Evolutionary conservation across 2,329 filamentous ascomycete genomes (phyloP).

Genomic region (Colletotrichum karsti): DNA sequence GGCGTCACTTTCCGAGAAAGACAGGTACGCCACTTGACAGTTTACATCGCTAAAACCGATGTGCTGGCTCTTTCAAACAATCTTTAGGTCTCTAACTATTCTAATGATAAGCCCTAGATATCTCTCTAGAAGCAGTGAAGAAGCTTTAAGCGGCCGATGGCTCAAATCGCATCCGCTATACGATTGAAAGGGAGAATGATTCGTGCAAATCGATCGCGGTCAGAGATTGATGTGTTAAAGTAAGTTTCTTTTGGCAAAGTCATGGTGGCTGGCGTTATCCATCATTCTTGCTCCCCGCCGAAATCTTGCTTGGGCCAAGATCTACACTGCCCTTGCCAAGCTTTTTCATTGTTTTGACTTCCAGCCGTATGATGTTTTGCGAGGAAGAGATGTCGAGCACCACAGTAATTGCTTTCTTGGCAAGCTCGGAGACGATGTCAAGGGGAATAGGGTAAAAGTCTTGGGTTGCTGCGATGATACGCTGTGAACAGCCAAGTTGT

Average conservation of each 20-base stretch:
- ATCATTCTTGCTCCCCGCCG: neutral
- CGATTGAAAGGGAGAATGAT: neutral
- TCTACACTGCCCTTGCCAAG: slow-evolving; percentile 7
- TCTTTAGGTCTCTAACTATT: too few relatives aligned
- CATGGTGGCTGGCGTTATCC: neutral
- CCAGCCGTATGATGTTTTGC: slow-evolving; percentile 32
- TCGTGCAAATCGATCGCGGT: neutral
- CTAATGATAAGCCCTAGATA: neutral
- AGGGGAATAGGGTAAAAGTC: neutral
- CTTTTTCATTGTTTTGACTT: slow-evolving; percentile 28
- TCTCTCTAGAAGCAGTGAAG: neutral
- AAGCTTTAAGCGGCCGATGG: neutral
- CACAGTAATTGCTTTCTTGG: slow-evolving; percentile 9
- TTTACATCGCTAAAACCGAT: too few relatives aligned
- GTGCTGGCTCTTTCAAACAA: too few relatives aligned
- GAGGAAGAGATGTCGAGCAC: slow-evolving; percentile 5
- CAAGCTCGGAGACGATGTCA: neutral
- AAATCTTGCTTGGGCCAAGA: neutral
- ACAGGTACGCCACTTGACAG: too few relatives aligned
- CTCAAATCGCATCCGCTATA: neutral
- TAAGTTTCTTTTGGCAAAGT: neutral
- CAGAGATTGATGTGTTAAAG: neutral
- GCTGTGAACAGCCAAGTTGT: neutral
- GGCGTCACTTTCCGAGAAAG: too few relatives aligned
- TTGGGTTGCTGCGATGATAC: neutral